Base-by-base conservation (phyloP, 2,329 filamentous ascomycete genomes). In the Pseudogymnoascus sp. region DNA sequence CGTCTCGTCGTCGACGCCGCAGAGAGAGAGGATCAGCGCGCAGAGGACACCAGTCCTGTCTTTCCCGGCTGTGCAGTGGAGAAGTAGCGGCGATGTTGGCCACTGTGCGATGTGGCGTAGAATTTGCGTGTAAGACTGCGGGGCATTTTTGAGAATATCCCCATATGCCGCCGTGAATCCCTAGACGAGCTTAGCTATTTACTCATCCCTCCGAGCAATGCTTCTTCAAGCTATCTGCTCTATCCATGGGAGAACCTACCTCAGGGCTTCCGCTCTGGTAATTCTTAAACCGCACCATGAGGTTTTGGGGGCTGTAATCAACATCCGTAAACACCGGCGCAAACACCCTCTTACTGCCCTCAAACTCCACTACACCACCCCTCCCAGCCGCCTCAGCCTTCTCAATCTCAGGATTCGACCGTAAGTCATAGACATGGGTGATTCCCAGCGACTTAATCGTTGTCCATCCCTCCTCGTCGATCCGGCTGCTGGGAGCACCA, bases 61-160 rank as follows among this genome's bases (percentile, higher is more conserved):
- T 75, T 93, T 93, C 11, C 90, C 90, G 0, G 87, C 88, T 0
- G 88, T 90, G 74, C 90, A 92, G 71, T 93, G 89, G 6, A 92
- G 77, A 6, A 91, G 77, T 8, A 88, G 75, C 6, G 86, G 84
- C 2, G 77, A 74, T 2, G 75, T 70, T 1, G 79, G 72, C 4
- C 72, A 69, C 48, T 77, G 69, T 8, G 71, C 67, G 8, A 76
- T 68, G 23, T 75, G 71, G 6, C 73, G 61, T 61, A 75, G 64
- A 65, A 92, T 88, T 1, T 78, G 78, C n/a, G 75, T 73, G 71
- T 83, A 89, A 1, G 82, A 79, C 6, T 78, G 75, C 0, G 80
- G 79, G 0, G 79, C 87, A 23, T 79, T 75, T 7, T 76, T 73
- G 37, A 90, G 76, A 65, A 90, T 90, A 67, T 83, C 80, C 23